phyloP scores from a whole-genome alignment of 2,329 filamentous ascomycete species.

The Coleophoma crateriformis region DNA sequence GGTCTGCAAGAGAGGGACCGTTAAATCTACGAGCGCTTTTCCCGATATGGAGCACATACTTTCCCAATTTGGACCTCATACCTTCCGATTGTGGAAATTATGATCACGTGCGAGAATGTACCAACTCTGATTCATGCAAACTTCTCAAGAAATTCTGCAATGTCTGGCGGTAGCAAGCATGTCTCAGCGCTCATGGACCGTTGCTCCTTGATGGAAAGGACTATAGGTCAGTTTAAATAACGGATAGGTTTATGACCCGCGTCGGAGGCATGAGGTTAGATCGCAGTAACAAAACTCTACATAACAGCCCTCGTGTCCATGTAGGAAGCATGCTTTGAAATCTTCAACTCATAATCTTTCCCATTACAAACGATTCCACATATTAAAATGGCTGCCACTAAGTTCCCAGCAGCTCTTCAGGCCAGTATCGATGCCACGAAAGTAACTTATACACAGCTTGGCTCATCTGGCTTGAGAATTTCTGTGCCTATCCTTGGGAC shows the following conservation, averaged over 20 bases:
- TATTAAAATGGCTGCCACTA: neutral
- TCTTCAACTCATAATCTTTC: neutral
- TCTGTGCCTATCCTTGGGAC: constrained; percentile 56
- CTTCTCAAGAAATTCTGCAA: neutral
- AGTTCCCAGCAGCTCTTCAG: constrained; percentile 12
- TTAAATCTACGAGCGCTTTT: neutral
- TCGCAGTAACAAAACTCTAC: neutral
- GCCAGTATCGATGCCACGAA: constrained; percentile 17
- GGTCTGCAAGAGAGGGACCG: neutral
- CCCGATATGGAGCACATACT: neutral
- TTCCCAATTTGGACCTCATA: neutral
- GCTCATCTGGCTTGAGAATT: constrained; percentile 52
- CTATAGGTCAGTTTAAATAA: neutral
- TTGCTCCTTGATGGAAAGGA: neutral
- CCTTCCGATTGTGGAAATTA: neutral
- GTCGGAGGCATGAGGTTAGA: neutral
- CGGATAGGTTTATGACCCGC: neutral
- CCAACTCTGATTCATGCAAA: neutral
- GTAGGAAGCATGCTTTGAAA: neutral
- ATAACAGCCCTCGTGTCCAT: neutral
- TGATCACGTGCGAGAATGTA: neutral
- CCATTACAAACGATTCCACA: neutral
- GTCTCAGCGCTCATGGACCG: neutral
- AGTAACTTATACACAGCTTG: constrained; percentile 42
- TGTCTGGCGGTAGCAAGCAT: neutral